Evolutionary conservation across 2,329 filamentous ascomycete genomes (phyloP).

Genomic region (Leptographium wingfieldii): DNA sequence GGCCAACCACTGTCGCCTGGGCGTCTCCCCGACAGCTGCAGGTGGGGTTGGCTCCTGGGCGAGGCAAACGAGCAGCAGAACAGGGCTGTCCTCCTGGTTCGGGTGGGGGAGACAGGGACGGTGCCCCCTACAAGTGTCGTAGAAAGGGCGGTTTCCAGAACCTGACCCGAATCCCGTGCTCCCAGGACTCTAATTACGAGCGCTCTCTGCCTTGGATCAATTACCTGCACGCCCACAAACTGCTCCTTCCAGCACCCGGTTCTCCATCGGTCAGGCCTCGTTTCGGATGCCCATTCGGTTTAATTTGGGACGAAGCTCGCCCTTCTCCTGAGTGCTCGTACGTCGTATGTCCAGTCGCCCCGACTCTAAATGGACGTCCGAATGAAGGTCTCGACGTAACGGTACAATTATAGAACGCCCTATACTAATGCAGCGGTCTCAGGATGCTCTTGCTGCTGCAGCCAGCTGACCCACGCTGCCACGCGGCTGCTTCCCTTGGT

Average conservation of each 20-base stretch:
- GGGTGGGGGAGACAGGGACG: not conserved
- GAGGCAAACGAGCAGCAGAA: not conserved
- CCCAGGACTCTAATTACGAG: too few relatives aligned
- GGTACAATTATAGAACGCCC: not conserved
- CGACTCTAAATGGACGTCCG: not conserved
- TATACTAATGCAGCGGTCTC: not conserved
- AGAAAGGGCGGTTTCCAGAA: too few relatives aligned
- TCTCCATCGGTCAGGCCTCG: too few relatives aligned
- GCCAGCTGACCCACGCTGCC: not conserved
- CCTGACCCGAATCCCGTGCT: too few relatives aligned
- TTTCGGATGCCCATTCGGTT: too few relatives aligned
- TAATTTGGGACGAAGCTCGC: too few relatives aligned
- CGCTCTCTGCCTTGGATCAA: too few relatives aligned
- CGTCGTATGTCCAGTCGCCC: too few relatives aligned
- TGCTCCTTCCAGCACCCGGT: too few relatives aligned
- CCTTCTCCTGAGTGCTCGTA: too few relatives aligned
- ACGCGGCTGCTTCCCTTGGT: not conserved
- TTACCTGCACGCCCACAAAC: too few relatives aligned
- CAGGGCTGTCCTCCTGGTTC: not conserved
- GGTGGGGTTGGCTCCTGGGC: not conserved
- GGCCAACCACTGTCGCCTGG: not conserved
- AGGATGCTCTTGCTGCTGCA: not conserved
- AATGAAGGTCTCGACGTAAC: not conserved
- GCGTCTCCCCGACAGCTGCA: conserved; percentile 2
- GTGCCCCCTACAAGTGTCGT: too few relatives aligned